Conservation (phyloP, 2,329 filamentous ascomycete genomes). For the Lomentospora prolificans region DNA sequence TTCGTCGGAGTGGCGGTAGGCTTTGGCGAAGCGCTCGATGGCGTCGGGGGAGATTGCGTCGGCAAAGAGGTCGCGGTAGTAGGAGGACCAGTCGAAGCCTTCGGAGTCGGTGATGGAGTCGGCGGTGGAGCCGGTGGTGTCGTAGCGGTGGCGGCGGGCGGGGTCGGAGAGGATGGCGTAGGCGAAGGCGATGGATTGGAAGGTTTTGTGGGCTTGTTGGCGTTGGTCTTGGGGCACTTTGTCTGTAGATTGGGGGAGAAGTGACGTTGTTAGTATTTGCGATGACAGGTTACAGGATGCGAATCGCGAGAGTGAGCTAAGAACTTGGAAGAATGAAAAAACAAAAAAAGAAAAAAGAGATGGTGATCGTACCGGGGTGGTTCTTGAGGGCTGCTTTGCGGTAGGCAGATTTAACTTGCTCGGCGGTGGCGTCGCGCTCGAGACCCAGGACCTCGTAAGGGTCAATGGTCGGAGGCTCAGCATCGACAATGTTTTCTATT, state of each 20-base stretch:
- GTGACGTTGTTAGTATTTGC: neutral
- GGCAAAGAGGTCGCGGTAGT: conserved; percentile 76
- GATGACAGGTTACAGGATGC: neutral
- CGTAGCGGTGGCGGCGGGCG: conserved; percentile 72
- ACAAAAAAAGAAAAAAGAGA: neutral
- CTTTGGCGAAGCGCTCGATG: conserved; percentile 63
- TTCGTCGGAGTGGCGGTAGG: conserved; percentile 81
- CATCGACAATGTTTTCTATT: conserved; percentile 38
- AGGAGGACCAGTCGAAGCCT: conserved; percentile 83
- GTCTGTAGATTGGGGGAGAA: conserved; percentile 37
- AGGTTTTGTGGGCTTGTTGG: conserved; percentile 64
- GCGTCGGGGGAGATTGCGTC: conserved; percentile 64
- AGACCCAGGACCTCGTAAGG: conserved; percentile 76
- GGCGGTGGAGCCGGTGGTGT: conserved; percentile 79
- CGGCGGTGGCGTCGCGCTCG: conserved; percentile 57
- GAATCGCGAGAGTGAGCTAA: no score
- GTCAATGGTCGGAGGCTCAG: conserved; percentile 53
- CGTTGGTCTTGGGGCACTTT: conserved; percentile 63
- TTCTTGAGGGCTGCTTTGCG: conserved; percentile 80
- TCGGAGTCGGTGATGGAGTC: conserved; percentile 69
- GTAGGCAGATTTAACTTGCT: conserved; percentile 84
- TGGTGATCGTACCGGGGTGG: conserved; percentile 58
- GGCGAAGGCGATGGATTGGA: conserved; percentile 87
- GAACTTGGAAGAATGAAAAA: no score
- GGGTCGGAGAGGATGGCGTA: conserved; percentile 87